Evolutionary conservation across 148 eudicot species (phyloP).

Genomic region (Simmondsia chinensis): DNA sequence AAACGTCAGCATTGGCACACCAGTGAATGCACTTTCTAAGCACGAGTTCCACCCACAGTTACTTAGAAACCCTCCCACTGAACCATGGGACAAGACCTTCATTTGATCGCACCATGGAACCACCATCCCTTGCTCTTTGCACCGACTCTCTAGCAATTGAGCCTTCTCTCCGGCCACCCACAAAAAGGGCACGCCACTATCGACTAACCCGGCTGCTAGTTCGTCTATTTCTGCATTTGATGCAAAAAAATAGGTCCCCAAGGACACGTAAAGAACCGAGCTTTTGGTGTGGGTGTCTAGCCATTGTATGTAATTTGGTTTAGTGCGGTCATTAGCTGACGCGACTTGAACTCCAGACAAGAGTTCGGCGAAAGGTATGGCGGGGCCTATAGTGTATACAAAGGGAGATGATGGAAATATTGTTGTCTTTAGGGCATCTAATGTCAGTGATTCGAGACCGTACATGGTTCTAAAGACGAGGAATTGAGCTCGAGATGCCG

Average conservation of each 20-base stretch:
- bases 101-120: constrained; percentile 16
- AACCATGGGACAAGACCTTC: constrained; percentile 5
- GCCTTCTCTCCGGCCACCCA: not conserved
- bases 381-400: constrained; percentile 2
- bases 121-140: constrained; percentile 4
- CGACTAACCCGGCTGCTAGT: constrained; percentile 3
- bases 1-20: constrained; percentile 9
- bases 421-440: not conserved
- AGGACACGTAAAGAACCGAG: constrained; percentile 6
- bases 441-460: constrained; percentile 2
- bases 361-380: constrained; percentile 1
- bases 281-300: no score
- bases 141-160: not conserved
- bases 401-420: not conserved
- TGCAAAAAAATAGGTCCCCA: constrained; percentile 2
- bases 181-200: constrained; percentile 1
- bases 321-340: no score
- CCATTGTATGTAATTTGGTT: no score
- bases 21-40: constrained; percentile 7
- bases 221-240: no score
- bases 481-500: constrained; percentile 4
- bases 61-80: not conserved
- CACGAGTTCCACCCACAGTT: constrained; percentile 13
- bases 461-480: constrained; percentile 3
- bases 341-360: not conserved